These are phyloP conservation scores for Bryoglossum gracile DNA, from an alignment of 495 filamentous ascomycete species.

Conservation along the genomic window DNA sequence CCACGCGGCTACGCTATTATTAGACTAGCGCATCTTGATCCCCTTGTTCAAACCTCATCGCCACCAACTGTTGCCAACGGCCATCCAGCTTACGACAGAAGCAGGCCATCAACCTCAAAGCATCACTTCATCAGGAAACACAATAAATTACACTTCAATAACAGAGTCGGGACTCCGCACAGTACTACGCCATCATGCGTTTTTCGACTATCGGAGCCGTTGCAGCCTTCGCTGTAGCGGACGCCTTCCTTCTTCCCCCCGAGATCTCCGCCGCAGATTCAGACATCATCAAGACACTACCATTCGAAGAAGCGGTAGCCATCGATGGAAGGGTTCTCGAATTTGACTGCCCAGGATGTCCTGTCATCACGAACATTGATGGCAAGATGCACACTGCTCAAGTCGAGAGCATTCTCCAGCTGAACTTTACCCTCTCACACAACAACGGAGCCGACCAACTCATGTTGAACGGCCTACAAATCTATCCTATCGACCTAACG, in stretches of 20 bases:
- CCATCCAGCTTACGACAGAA: no score
- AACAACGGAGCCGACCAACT: slow-evolving; percentile 13
- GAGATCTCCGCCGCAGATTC: slow-evolving; percentile 14
- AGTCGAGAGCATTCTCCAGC: slow-evolving; percentile 16
- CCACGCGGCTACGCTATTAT: no score
- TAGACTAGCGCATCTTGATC: neutral
- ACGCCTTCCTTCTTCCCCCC: slow-evolving; percentile 22
- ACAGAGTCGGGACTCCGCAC: neutral
- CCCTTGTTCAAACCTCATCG: neutral
- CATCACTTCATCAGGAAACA: neutral
- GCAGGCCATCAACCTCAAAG: slow-evolving; percentile 10
- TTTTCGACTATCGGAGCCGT: slow-evolving; percentile 15
- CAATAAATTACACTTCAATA: neutral
- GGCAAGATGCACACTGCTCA: slow-evolving; percentile 10
- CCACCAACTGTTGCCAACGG: slow-evolving; percentile 7
- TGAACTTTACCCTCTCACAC: slow-evolving; percentile 20
- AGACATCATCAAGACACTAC: slow-evolving; percentile 20
- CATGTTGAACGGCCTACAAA: slow-evolving; percentile 19
- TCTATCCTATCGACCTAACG: slow-evolving; percentile 19
- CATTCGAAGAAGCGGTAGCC: slow-evolving; percentile 13
- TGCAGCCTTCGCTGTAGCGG: slow-evolving; percentile 6
- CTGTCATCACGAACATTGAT: slow-evolving; percentile 13
- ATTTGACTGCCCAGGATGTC: slow-evolving; percentile 22
- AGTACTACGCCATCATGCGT: slow-evolving; percentile 13
- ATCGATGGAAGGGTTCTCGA: slow-evolving; percentile 10